Conservation (phyloP, 139 green algal genomes). For the Micractinium sp. region DNA sequence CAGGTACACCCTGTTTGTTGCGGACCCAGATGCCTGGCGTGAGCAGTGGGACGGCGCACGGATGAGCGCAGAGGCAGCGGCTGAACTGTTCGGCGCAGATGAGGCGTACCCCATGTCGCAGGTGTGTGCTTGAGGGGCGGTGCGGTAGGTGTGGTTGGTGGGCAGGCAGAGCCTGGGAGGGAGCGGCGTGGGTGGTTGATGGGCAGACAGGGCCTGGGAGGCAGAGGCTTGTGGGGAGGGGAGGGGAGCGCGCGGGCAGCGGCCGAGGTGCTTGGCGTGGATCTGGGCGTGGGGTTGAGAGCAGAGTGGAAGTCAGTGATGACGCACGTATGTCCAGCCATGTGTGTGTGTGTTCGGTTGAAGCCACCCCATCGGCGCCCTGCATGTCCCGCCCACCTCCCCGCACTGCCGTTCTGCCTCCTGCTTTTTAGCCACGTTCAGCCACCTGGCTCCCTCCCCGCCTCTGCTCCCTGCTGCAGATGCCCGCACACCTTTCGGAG, state of each 20-base stretch:
- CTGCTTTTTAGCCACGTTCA: neutral
- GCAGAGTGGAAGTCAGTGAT: too few species aligned
- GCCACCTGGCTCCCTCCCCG: neutral
- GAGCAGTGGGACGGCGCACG: slow-evolving; percentile 61
- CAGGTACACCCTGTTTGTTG: slow-evolving; percentile 56
- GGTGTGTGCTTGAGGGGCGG: slow-evolving; percentile 36
- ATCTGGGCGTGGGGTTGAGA: too few species aligned
- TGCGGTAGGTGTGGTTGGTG: neutral
- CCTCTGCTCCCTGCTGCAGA: neutral
- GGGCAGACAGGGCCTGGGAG: neutral
- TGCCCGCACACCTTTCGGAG: slow-evolving; percentile 1
- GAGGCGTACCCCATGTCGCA: slow-evolving; percentile 60
- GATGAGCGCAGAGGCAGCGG: slow-evolving; percentile 51
- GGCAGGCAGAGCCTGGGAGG: neutral
- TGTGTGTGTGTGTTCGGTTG: neutral
- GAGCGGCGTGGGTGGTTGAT: too few species aligned
- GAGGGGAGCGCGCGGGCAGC: neutral
- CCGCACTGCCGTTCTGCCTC: neutral
- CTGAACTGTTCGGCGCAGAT: slow-evolving; percentile 72
- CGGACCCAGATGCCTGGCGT: slow-evolving; percentile 43
- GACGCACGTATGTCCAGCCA: neutral
- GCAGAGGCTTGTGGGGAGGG: too few species aligned
- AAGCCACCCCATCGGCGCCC: neutral
- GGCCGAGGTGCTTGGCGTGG: neutral
- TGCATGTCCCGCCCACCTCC: neutral